phyloP scores from a whole-genome alignment of 805 yeast species.

The Myxozyma melibiosi region DNA sequence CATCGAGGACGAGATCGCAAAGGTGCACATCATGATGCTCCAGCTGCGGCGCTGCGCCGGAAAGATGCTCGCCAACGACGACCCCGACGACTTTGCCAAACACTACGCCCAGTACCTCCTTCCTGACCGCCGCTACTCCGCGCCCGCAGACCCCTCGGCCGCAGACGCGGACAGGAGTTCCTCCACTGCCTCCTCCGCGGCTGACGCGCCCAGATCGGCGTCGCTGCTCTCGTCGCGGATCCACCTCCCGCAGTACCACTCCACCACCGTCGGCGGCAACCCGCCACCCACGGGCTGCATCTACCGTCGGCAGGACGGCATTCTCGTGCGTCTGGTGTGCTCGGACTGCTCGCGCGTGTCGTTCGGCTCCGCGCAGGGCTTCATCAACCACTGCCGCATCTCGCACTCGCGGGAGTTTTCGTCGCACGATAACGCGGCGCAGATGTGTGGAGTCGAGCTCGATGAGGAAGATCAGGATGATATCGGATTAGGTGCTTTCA shows the following conservation, averaged over 20 bases:
- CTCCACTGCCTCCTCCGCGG: neutral
- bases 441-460: conserved; percentile 61
- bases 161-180: too few species aligned
- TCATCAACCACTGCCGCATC: conserved; percentile 72
- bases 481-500: conserved; percentile 67
- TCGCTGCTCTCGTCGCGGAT: conserved; percentile 10
- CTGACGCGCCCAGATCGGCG: conserved; percentile 4
- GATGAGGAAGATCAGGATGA: conserved; percentile 58
- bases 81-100: conserved; percentile 34
- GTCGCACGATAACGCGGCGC: conserved; percentile 74
- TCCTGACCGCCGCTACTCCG: conserved; percentile 25
- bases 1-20: conserved; percentile 44
- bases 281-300: conserved; percentile 33
- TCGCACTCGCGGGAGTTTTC: conserved; percentile 72
- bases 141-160: neutral
- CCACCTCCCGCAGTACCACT: conserved; percentile 24
- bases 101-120: conserved; percentile 37
- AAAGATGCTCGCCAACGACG: conserved; percentile 14
- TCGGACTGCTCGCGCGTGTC: conserved; percentile 67
- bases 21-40: conserved; percentile 41
- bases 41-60: conserved; percentile 38
- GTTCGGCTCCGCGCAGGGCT: conserved; percentile 79
- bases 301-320: conserved; percentile 55
- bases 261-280: conserved; percentile 24
- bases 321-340: conserved; percentile 68